Percentiles rank a stretch among this genome's conserved stretches.
phyloP scores from a whole-genome alignment of 2,329 filamentous ascomycete genomes.

The Fusarium tuaranense region DNA sequence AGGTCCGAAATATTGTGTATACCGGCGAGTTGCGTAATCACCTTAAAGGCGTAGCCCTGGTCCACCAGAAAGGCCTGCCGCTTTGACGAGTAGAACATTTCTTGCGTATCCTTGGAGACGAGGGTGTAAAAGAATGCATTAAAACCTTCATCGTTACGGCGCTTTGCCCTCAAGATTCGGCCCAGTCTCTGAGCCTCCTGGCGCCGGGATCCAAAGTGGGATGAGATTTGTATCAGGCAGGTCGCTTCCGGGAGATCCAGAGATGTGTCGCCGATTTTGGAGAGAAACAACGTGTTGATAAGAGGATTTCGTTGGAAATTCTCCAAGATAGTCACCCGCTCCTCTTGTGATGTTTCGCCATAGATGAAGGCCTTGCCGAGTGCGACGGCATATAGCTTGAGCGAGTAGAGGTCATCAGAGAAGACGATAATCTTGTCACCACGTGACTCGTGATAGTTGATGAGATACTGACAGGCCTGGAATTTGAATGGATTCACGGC shows the following conservation, averaged over 20 bases:
- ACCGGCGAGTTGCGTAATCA: slow-evolving; percentile 89
- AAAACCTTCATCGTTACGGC: slow-evolving; percentile 93
- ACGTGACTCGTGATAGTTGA: slow-evolving; percentile 90
- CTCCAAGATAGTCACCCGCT: slow-evolving; percentile 84
- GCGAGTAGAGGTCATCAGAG: slow-evolving; percentile 91
- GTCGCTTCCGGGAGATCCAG: slow-evolving; percentile 94
- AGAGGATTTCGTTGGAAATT: slow-evolving; percentile 91
- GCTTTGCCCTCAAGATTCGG: slow-evolving; percentile 89
- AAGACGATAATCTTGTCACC: slow-evolving; percentile 98
- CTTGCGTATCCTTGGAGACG: slow-evolving; percentile 88
- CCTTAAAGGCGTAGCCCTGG: slow-evolving; percentile 95
- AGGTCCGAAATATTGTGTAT: slow-evolving; percentile 81
- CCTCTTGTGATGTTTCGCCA: slow-evolving; percentile 82
- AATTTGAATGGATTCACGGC: slow-evolving; percentile 96
- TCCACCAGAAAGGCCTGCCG: slow-evolving; percentile 93
- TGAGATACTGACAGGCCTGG: slow-evolving; percentile 92
- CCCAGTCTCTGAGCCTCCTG: slow-evolving; percentile 93
- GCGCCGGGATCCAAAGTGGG: slow-evolving; percentile 92
- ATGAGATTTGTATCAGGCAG: slow-evolving; percentile 93
- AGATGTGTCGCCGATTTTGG: slow-evolving; percentile 95
- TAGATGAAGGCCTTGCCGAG: slow-evolving; percentile 88
- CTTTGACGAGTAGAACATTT: slow-evolving; percentile 92
- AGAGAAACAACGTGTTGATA: slow-evolving; percentile 91
- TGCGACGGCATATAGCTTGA: slow-evolving; percentile 83
- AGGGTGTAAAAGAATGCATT: slow-evolving; percentile 97